These are phyloP conservation scores for Polysphondylium violaceum DNA, from an alignment of 78 protist species.

Conservation along the genomic window DNA sequence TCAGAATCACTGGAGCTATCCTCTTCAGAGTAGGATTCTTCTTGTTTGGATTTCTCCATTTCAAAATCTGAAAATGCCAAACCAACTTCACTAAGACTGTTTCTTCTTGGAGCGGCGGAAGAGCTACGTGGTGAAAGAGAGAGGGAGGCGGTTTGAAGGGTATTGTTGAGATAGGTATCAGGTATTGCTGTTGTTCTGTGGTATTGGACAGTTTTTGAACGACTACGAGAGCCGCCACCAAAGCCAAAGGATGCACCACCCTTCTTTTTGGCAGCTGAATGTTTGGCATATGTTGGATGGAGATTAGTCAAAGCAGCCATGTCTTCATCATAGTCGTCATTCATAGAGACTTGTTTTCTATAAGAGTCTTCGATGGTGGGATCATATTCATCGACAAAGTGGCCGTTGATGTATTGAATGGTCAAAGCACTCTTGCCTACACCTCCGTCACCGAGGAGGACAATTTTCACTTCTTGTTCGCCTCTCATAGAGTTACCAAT, in stretches of 20 bases:
- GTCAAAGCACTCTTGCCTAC: slow-evolving; percentile 86
- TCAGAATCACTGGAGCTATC: not conserved
- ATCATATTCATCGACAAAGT: slow-evolving; percentile 89
- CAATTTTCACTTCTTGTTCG: slow-evolving; percentile 32
- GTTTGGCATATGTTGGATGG: not conserved
- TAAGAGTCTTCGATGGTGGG: slow-evolving; percentile 95
- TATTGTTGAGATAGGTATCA: not conserved
- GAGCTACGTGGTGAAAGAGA: not conserved
- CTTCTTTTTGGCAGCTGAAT: too few species aligned
- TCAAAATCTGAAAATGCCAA: not conserved
- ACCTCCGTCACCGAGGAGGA: slow-evolving; percentile 87
- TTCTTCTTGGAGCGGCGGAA: not conserved
- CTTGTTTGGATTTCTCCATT: not conserved
- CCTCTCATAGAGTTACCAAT: not conserved
- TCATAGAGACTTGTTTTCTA: slow-evolving; percentile 75
- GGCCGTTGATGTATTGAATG: slow-evolving; percentile 63
- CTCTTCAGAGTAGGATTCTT: not conserved
- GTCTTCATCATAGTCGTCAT: slow-evolving; percentile 6
- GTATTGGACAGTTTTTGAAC: not conserved
- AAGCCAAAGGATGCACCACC: slow-evolving; percentile 14
- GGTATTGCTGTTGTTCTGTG: too few species aligned
- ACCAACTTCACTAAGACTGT: not conserved
- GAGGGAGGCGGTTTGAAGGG: not conserved
- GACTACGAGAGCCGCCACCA: not conserved
- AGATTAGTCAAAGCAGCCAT: not conserved